Percentiles rank a stretch among this genome's conserved stretches.
Conservation (phyloP, 1,139 yeast species). For the Blastobotrys arbuscula region DNA sequence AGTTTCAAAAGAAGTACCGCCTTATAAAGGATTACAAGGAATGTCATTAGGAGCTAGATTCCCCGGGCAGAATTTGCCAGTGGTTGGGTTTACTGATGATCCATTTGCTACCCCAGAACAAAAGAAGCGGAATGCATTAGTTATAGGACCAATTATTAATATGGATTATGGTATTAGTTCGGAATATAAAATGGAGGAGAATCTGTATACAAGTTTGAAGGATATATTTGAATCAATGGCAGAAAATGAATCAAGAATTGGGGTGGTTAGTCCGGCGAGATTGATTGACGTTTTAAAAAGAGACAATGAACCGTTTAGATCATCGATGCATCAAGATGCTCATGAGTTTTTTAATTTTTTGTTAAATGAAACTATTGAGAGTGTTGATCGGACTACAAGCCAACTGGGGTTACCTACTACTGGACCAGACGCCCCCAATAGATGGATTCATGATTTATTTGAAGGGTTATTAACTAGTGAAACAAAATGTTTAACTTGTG, state of each 20-base stretch:
- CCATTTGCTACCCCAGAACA: constrained; percentile 63
- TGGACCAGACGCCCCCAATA: constrained; percentile 28
- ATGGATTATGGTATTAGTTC: constrained; percentile 57
- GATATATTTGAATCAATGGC: constrained; percentile 82
- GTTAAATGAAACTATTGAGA: constrained; percentile 75
- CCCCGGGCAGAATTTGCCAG: constrained; percentile 38
- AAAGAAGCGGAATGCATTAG: constrained; percentile 72
- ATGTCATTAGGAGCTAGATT: constrained; percentile 30
- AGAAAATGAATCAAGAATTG: constrained; percentile 63
- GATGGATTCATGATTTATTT: constrained; percentile 67
- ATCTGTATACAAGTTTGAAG: constrained; percentile 66
- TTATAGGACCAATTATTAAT: constrained; percentile 79
- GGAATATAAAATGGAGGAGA: constrained; percentile 46
- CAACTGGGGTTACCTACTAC: constrained; percentile 25
- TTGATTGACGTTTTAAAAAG: constrained; percentile 70
- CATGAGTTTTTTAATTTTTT: constrained; percentile 90
- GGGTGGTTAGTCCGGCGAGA: constrained; percentile 78
- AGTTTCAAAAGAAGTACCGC: constrained; percentile 14
- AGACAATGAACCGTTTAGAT: constrained; percentile 78
- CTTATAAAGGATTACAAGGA: constrained; percentile 29
- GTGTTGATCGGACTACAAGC: constrained; percentile 38
- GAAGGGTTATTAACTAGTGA: constrained; percentile 84
- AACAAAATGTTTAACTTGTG: constrained; percentile 87
- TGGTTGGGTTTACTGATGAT: constrained; percentile 46
- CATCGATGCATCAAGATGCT: constrained; percentile 97